Evolutionary conservation across 2,329 filamentous ascomycete genomes (phyloP).

Genomic region (Sarocladium brachiariae): DNA sequence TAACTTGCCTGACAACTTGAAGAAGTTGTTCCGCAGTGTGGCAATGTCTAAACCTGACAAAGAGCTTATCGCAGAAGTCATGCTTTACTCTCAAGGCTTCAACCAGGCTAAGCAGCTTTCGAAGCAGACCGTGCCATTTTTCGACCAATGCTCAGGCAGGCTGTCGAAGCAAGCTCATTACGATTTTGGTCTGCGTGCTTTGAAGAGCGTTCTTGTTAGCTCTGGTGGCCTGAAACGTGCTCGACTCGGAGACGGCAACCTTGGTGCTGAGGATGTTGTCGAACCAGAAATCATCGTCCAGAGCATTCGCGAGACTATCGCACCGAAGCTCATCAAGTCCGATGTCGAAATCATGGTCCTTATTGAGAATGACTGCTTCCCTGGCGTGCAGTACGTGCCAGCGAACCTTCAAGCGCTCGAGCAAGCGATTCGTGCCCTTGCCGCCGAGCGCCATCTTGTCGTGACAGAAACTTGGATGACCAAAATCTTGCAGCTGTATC

Average conservation of each 20-base stretch:
- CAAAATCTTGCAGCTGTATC: slow-evolving; percentile 92
- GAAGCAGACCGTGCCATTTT: slow-evolving; percentile 96
- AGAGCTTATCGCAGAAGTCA: slow-evolving; percentile 98
- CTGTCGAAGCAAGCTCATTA: slow-evolving; percentile 98
- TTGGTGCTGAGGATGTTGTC: slow-evolving; percentile 61
- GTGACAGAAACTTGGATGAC: slow-evolving; percentile 95
- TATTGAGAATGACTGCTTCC: slow-evolving; percentile 83
- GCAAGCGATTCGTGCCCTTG: slow-evolving; percentile 73
- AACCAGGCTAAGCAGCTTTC: slow-evolving; percentile 91
- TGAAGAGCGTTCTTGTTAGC: slow-evolving; percentile 98
- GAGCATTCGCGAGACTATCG: slow-evolving; percentile 96
- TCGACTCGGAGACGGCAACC: slow-evolving; percentile 53
- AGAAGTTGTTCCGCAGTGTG: slow-evolving; percentile 98
- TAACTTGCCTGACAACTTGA: slow-evolving; percentile 96
- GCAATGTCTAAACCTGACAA: slow-evolving; percentile 99
- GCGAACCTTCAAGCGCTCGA: slow-evolving; percentile 77
- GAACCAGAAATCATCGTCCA: slow-evolving; percentile 98
- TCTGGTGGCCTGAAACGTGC: slow-evolving; percentile 92
- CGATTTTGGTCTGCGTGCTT: slow-evolving; percentile 92
- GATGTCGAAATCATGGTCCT: slow-evolving; percentile 84
- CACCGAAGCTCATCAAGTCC: slow-evolving; percentile 87
- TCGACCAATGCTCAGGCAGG: slow-evolving; percentile 75
- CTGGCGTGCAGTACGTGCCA: slow-evolving; percentile 85
- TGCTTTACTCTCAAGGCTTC: slow-evolving; percentile 99
- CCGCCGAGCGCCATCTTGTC: slow-evolving; percentile 77